A percentile compares a stretch with the other conserved stretches of the same genome.
Evolutionary conservation across 2,329 filamentous ascomycete genomes (phyloP).

Genomic region (Phialocephala sp.): DNA sequence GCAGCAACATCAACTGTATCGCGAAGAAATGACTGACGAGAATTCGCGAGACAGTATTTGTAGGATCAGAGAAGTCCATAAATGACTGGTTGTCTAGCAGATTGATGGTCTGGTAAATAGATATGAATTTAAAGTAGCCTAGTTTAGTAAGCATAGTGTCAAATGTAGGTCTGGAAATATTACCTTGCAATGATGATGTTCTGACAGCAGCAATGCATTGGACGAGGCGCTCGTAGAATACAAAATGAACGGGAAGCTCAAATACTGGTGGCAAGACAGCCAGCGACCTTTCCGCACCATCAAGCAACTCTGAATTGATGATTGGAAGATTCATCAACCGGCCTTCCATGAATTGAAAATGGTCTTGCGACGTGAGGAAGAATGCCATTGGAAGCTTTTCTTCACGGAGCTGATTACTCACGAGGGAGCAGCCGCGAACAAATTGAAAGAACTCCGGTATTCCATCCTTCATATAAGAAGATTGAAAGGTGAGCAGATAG

Average conservation of each 20-base stretch:
- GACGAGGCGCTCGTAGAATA: slow-evolving; percentile 53
- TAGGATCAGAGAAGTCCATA: slow-evolving; percentile 49
- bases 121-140: slow-evolving; percentile 50
- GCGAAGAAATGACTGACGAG: slow-evolving; percentile 54
- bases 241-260: slow-evolving; percentile 49
- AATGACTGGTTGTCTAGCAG: slow-evolving; percentile 49
- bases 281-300: slow-evolving; percentile 53
- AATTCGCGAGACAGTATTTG: slow-evolving; percentile 49
- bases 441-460: slow-evolving; percentile 67
- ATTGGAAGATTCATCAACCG: slow-evolving; percentile 53
- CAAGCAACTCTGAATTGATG: slow-evolving; percentile 52
- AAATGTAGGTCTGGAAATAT: neutral
- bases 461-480: slow-evolving; percentile 61
- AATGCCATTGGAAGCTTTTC: slow-evolving; percentile 57
- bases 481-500: slow-evolving; percentile 64
- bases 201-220: slow-evolving; percentile 48
- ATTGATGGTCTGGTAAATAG: slow-evolving; percentile 49
- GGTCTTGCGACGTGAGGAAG: slow-evolving; percentile 50
- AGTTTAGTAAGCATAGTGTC: neutral
- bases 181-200: slow-evolving; percentile 36
- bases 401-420: slow-evolving; percentile 59
- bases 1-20: slow-evolving; percentile 50
- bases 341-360: slow-evolving; percentile 50
- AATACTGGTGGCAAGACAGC: slow-evolving; percentile 50
- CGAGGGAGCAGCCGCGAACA: slow-evolving; percentile 60